phyloP scores from a whole-genome alignment of 202 grass and related monocot species.

The Zoysia matrella region DNA sequence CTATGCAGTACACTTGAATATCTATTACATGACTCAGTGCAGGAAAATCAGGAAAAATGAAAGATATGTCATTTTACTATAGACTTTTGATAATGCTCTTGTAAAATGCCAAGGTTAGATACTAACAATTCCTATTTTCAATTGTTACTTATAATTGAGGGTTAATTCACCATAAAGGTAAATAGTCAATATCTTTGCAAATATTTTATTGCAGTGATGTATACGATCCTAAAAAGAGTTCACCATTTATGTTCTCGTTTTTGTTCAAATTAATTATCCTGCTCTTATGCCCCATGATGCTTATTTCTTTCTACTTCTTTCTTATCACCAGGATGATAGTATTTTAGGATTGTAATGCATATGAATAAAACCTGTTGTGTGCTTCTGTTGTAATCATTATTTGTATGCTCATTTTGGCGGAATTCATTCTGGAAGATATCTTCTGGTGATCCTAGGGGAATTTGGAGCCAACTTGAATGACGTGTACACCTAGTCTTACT shows the following conservation, averaged over 20 bases:
- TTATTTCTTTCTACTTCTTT: conserved; percentile 3
- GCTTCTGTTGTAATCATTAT: conserved; percentile 2
- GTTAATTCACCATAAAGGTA: not conserved
- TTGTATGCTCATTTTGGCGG: conserved; percentile 9
- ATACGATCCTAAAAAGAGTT: conserved; percentile 14
- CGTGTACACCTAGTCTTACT: conserved; percentile 19
- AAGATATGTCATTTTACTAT: not conserved
- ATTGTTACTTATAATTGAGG: not conserved
- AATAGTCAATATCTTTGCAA: conserved; percentile 7
- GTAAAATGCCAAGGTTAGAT: not conserved
- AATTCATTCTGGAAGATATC: conserved; percentile 1
- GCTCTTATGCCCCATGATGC: conserved; percentile 12
- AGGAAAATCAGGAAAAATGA: conserved; percentile 19
- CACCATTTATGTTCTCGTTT: not conserved
- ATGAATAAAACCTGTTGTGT: not conserved
- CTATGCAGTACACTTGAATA: conserved; percentile 23
- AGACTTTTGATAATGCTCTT: not conserved
- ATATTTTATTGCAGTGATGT: conserved; percentile 22
- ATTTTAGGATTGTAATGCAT: conserved; percentile 8
- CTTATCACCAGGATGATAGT: not conserved
- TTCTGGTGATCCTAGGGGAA: conserved; percentile 29
- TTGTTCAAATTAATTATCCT: conserved; percentile 9
- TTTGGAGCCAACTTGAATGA: conserved; percentile 25
- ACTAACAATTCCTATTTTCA: not conserved
- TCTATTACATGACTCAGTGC: not conserved